phyloP scores from a whole-genome alignment of 75 land plant genomes.

The Picea sitchensis region DNA sequence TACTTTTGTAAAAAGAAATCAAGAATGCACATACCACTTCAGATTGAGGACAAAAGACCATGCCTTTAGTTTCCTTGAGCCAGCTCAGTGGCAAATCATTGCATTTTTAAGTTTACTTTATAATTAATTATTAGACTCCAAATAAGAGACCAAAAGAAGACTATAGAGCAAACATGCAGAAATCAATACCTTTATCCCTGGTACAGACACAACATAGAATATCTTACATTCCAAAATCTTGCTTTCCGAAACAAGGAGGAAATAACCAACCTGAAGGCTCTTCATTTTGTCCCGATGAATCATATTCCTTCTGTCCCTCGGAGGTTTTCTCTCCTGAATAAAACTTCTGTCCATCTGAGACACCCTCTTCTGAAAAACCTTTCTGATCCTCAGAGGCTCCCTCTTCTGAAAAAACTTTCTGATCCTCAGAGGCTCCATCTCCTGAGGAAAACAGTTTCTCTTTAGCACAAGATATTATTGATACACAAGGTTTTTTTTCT shows the following conservation, averaged over 20 bases:
- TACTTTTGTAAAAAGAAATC: no score
- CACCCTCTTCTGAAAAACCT: background rate
- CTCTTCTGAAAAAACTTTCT: background rate
- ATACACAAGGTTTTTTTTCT: background rate
- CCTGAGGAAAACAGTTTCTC: background rate
- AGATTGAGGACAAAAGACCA: background rate
- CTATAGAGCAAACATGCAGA: background rate
- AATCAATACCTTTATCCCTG: background rate
- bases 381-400: background rate
- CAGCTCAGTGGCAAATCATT: background rate
- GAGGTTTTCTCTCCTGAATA: background rate
- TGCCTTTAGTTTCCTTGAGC: background rate
- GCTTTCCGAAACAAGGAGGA: background rate
- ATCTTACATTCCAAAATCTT: background rate
- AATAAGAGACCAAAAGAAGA: background rate
- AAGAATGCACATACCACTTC: no score
- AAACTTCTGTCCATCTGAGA: background rate
- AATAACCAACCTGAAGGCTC: constrained; percentile 2
- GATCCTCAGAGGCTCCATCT: background rate
- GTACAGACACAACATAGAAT: background rate
- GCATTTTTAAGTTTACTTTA: background rate
- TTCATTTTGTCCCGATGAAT: background rate
- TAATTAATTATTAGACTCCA: background rate
- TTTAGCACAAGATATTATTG: background rate
- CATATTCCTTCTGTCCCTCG: constrained; percentile 1